Evolutionary conservation across 768 basidiomycete genomes (phyloP).

Genomic region (Tricholoma saponaceum): DNA sequence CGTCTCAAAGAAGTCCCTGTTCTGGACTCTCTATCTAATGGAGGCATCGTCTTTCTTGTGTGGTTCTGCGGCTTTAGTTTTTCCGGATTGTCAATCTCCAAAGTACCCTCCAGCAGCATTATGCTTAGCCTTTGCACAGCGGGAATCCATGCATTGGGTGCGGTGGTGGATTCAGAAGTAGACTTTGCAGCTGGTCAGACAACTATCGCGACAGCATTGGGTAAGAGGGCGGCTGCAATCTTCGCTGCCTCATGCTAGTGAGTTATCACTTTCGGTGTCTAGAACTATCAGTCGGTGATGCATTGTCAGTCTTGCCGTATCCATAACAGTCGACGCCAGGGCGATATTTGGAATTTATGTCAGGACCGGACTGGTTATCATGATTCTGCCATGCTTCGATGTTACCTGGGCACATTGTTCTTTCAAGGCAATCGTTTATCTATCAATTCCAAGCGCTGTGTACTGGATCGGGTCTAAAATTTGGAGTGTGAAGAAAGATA

Average conservation of each 20-base stretch:
- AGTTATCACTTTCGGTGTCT: neutral
- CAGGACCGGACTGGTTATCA: neutral
- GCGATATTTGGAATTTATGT: neutral
- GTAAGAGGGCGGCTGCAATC: constrained; percentile 4
- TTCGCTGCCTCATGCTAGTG: constrained; percentile 14
- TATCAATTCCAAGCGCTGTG: neutral
- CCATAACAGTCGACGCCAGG: neutral
- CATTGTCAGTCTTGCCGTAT: neutral
- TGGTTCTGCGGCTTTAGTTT: constrained; percentile 16
- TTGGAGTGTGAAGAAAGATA: neutral
- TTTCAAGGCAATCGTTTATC: neutral
- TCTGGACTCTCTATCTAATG: constrained; percentile 12
- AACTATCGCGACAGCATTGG: constrained; percentile 13
- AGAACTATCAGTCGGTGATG: neutral
- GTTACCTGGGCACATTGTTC: neutral
- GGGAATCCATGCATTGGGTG: constrained; percentile 14
- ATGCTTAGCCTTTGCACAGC: constrained; percentile 12
- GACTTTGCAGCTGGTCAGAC: constrained; percentile 11
- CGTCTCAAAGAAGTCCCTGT: constrained; percentile 13
- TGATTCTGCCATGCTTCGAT: neutral
- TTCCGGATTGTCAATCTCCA: constrained; percentile 5
- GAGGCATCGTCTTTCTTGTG: constrained; percentile 10
- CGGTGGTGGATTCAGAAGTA: constrained; percentile 10
- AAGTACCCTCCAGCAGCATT: constrained; percentile 5
- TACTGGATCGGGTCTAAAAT: neutral